Evolutionary conservation across 1,284 basidiomycete genomes (phyloP).

Genomic region (Pyrrhoderma lamaoense): DNA sequence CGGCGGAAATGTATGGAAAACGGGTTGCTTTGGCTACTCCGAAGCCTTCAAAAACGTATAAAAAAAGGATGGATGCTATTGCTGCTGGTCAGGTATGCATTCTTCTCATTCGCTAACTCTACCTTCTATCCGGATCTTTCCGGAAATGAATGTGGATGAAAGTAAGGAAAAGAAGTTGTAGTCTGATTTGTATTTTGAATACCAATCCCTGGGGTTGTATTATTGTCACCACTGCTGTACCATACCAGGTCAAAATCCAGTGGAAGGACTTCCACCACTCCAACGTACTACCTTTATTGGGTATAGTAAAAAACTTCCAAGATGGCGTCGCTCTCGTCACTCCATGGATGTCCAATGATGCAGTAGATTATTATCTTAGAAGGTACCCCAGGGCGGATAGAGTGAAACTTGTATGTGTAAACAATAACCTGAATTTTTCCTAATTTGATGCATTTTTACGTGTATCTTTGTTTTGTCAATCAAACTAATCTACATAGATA

Average conservation of each 20-base stretch:
- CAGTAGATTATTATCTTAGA: slow-evolving; percentile 1
- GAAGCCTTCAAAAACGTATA: not conserved
- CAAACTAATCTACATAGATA: slow-evolving; percentile 10
- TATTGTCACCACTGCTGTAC: no score
- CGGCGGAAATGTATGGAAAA: slow-evolving; percentile 16
- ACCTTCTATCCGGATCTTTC: not conserved
- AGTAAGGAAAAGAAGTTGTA: not conserved
- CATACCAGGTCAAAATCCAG: not conserved
- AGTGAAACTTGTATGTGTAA: slow-evolving; percentile 13
- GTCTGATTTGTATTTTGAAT: no score
- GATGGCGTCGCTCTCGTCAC: slow-evolving; percentile 11
- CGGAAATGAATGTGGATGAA: not conserved
- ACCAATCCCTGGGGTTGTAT: no score
- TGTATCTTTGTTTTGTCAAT: no score
- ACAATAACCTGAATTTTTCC: not conserved
- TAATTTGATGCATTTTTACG: no score
- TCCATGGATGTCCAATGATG: slow-evolving; percentile 14
- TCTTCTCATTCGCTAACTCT: not conserved
- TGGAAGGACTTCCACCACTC: slow-evolving; percentile 16
- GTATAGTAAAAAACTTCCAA: slow-evolving; percentile 8
- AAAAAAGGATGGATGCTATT: slow-evolving; percentile 1
- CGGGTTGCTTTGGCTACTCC: slow-evolving; percentile 8
- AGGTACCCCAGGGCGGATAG: slow-evolving; percentile 15
- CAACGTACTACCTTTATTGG: slow-evolving; percentile 11
- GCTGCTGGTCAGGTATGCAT: slow-evolving; percentile 4